Conservation (phyloP, 495 filamentous ascomycete species). For the Trichoderma erinaceum region DNA sequence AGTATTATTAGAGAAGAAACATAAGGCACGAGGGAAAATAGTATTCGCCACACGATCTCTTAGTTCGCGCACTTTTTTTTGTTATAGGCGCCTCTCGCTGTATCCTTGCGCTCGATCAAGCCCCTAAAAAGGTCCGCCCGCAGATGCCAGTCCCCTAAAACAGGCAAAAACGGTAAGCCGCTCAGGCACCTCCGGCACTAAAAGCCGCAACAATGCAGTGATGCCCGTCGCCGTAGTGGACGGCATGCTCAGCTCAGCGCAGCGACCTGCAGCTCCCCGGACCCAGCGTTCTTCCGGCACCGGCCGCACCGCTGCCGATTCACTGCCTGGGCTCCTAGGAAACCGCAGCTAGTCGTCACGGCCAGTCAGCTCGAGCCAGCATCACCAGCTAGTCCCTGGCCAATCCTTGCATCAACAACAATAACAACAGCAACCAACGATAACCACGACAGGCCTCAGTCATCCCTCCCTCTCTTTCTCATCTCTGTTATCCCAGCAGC, state of each 20-base stretch:
- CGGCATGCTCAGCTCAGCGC: not conserved
- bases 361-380: not conserved
- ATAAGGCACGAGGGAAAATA: not conserved
- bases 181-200: conserved; percentile 3
- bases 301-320: not conserved
- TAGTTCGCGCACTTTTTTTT: not conserved
- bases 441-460: not conserved
- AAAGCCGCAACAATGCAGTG: not conserved
- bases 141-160: not conserved
- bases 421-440: conserved; percentile 11
- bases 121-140: not conserved
- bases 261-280: not conserved
- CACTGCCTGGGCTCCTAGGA: not conserved
- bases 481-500: not conserved
- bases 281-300: conserved; percentile 9
- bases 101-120: not conserved
- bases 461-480: not conserved
- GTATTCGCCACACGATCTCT: not conserved
- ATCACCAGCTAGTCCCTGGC: not conserved
- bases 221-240: not conserved
- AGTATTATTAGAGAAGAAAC: not conserved
- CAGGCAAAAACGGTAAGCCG: not conserved
- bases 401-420: not conserved
- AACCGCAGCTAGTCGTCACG: conserved; percentile 5
- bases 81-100: not conserved